phyloP scores from a whole-genome alignment of 1,284 basidiomycete genomes.

The Fomitopsis palustris region DNA sequence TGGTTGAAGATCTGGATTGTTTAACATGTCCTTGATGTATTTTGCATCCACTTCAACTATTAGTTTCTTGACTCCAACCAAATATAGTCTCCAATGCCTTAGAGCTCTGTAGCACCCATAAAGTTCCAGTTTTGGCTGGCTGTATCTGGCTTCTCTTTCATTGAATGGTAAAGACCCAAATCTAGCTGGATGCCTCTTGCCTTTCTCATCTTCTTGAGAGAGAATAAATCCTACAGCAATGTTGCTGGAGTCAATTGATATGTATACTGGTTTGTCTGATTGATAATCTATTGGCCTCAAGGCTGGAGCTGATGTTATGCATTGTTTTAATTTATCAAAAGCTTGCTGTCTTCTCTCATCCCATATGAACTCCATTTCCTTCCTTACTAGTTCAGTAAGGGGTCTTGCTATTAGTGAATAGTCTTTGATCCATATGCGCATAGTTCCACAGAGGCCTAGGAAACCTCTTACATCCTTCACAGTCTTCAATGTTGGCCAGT shows the following conservation, averaged over 20 bases:
- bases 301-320: conserved; percentile 13
- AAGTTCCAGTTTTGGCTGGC: conserved; percentile 15
- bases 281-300: conserved; percentile 29
- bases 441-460: conserved; percentile 15
- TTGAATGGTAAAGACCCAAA: conserved; percentile 12
- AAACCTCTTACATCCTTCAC: conserved; percentile 29
- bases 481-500: conserved; percentile 16
- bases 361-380: conserved; percentile 17
- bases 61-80: conserved; percentile 34
- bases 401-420: conserved; percentile 24
- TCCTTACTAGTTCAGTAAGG: conserved; percentile 16
- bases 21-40: conserved; percentile 20
- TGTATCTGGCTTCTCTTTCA: conserved; percentile 33
- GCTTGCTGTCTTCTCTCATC: conserved; percentile 13
- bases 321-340: conserved; percentile 6
- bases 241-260: background rate
- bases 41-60: conserved; percentile 32
- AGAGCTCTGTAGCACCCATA: conserved; percentile 35
- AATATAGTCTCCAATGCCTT: conserved; percentile 21
- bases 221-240: background rate
- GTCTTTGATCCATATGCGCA: conserved; percentile 28
- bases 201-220: background rate
- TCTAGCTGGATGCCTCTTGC: background rate
- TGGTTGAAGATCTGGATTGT: conserved; percentile 28
- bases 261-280: background rate